Evolutionary conservation across 345 rosid species (phyloP).

Genomic region (Pugionium cornutum): DNA sequence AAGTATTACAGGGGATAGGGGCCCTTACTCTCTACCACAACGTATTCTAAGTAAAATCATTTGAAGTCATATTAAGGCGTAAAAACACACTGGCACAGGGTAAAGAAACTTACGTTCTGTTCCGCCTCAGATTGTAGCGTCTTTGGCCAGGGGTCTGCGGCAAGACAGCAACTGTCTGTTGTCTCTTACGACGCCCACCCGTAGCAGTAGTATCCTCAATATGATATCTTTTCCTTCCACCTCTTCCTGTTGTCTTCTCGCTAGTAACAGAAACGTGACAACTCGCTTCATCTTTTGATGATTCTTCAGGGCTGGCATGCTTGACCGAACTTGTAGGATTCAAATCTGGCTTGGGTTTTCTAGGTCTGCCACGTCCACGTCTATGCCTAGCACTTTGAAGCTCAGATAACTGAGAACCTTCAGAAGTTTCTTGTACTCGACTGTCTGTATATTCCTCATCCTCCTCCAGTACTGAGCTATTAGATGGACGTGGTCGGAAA

Average conservation of each 20-base stretch:
- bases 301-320: conserved; percentile 46
- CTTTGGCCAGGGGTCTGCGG: conserved; percentile 59
- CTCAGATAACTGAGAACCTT: conserved; percentile 65
- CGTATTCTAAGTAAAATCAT: conserved; percentile 22
- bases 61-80: conserved; percentile 8
- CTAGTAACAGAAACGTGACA: conserved; percentile 41
- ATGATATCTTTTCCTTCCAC: conserved; percentile 57
- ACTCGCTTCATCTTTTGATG: conserved; percentile 44
- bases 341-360: conserved; percentile 52
- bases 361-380: conserved; percentile 45
- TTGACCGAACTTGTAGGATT: conserved; percentile 51
- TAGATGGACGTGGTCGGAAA: conserved; percentile 42
- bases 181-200: conserved; percentile 61
- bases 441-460: conserved; percentile 49
- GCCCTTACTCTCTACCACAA: conserved; percentile 2
- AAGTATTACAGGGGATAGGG: neutral
- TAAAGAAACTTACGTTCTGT: conserved; percentile 51
- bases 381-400: conserved; percentile 47
- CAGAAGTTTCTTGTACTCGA: conserved; percentile 53
- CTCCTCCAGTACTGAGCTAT: conserved; percentile 37
- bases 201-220: conserved; percentile 52
- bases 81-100: conserved; percentile 10
- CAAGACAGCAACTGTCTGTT: conserved; percentile 49
- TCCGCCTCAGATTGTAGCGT: conserved; percentile 85
- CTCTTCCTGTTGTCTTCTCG: conserved; percentile 43